phyloP scores from a whole-genome alignment of 2,329 filamentous ascomycete genomes.

The Paecilomyces formosus region DNA sequence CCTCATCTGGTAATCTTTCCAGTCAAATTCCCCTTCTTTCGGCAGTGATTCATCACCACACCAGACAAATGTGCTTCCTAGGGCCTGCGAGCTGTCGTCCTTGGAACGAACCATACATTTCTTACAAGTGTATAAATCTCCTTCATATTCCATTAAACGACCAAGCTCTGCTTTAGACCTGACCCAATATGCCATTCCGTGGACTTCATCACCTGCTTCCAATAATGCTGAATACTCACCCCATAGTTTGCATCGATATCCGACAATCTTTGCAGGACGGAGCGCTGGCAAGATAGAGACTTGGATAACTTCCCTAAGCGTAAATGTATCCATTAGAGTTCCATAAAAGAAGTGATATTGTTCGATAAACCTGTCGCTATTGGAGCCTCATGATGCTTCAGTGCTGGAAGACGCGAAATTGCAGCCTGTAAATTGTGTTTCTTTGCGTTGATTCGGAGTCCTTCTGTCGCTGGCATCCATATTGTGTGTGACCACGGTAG shows the following conservation, averaged over 20 bases:
- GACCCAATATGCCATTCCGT: conserved; percentile 5
- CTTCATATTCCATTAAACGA: conserved; percentile 2
- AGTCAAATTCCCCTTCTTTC: conserved; percentile 6
- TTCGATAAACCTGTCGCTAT: conserved; percentile 1
- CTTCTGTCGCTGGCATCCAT: neutral
- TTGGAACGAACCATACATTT: conserved; percentile 3
- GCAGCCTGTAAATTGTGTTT: neutral
- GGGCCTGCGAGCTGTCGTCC: neutral
- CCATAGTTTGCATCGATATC: conserved; percentile 5
- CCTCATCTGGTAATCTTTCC: conserved; percentile 6
- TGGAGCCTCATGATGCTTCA: neutral
- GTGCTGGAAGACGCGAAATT: neutral
- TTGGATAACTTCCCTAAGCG: conserved; percentile 4
- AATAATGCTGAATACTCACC: conserved; percentile 6
- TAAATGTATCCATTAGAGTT: conserved; percentile 15
- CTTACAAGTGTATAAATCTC: neutral
- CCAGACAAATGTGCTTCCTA: conserved; percentile 4
- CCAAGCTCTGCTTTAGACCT: neutral
- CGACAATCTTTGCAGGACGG: conserved; percentile 2
- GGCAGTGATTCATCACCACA: conserved; percentile 1
- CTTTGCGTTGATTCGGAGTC: neutral
- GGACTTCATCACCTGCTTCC: conserved; percentile 1
- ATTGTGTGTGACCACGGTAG: neutral
- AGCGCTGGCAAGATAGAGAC: neutral
- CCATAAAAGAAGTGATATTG: conserved; percentile 22